These are phyloP conservation scores for Pestalotiopsis sp. DNA, from an alignment of 2,329 filamentous ascomycete species.

Conservation along the genomic window DNA sequence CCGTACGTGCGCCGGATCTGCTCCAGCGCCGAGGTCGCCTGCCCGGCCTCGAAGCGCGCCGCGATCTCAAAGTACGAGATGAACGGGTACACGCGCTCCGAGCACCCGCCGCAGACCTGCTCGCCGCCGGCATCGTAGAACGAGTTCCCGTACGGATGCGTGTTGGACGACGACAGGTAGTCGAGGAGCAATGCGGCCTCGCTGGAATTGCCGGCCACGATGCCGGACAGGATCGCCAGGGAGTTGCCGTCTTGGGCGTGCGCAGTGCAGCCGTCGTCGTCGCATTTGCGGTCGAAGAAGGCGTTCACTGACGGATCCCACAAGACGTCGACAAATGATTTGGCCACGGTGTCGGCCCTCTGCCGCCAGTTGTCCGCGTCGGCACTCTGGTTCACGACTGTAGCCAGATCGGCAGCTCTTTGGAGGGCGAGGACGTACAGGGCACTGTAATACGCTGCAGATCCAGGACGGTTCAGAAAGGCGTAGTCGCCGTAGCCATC, in stretches of 20 bases:
- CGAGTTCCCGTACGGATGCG: slow-evolving; percentile 49
- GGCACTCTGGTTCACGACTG: slow-evolving; percentile 26
- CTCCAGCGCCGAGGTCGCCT: slow-evolving; percentile 42
- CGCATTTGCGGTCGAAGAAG: slow-evolving; percentile 47
- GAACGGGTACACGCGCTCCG: slow-evolving; percentile 52
- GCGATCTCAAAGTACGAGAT: slow-evolving; percentile 56
- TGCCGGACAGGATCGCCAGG: slow-evolving; percentile 45
- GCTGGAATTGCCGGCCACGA: slow-evolving; percentile 30
- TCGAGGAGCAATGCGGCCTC: slow-evolving; percentile 37
- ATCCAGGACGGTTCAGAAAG: slow-evolving; percentile 49
- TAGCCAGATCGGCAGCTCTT: slow-evolving; percentile 46
- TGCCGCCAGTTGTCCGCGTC: slow-evolving; percentile 44
- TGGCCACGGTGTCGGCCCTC: slow-evolving; percentile 37
- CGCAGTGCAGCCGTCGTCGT: slow-evolving; percentile 30
- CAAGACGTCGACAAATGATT: slow-evolving; percentile 39
- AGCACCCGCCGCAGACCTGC: slow-evolving; percentile 34
- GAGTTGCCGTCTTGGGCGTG: slow-evolving; percentile 57
- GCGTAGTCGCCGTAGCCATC: slow-evolving; percentile 53
- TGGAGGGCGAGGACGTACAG: slow-evolving; percentile 50
- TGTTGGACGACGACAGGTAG: slow-evolving; percentile 40
- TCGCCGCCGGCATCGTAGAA: slow-evolving; percentile 52
- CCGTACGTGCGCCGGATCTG: slow-evolving; percentile 50
- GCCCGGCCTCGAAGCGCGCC: slow-evolving; percentile 45
- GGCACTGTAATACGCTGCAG: slow-evolving; percentile 56
- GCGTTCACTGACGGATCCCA: slow-evolving; percentile 46